These are phyloP conservation scores for Pharus latifolius DNA, from an alignment of 176 grass and related monocot genomes.

Conservation along the genomic window DNA sequence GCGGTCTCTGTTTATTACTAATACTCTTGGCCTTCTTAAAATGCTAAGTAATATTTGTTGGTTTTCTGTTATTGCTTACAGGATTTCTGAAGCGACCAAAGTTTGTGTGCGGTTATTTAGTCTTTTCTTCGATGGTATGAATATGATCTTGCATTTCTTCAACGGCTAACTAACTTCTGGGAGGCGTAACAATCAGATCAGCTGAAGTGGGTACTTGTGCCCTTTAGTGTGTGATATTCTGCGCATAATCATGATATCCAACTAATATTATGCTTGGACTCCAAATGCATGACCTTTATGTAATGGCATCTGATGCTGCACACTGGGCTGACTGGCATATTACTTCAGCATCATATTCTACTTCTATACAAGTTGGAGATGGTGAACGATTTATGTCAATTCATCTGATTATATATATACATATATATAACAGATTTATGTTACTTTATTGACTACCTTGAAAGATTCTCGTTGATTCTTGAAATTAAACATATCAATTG, in stretches of 20 bases:
- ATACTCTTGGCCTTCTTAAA: no score
- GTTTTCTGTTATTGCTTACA: neutral
- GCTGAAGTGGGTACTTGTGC: neutral
- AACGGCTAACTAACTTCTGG: neutral
- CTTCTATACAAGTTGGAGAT: no score
- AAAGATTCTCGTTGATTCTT: no score
- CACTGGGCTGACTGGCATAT: neutral
- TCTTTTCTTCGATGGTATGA: no score
- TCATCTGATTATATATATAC: no score
- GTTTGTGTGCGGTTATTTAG: no score
- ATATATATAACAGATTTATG: no score
- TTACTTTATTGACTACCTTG: no score
- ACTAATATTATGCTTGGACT: neutral
- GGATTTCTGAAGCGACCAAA: neutral
- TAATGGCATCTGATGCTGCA: neutral
- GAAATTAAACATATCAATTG: no score
- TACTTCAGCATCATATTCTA: neutral
- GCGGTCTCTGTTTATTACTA: neutral
- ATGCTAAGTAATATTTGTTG: neutral
- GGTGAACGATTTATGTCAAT: no score
- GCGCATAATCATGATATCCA: no score
- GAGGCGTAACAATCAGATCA: neutral
- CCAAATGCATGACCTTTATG: neutral
- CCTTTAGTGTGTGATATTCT: no score
- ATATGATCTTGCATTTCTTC: neutral